phyloP scores from a whole-genome alignment of 495 filamentous ascomycete genomes.

The Hamigera avellanea region DNA sequence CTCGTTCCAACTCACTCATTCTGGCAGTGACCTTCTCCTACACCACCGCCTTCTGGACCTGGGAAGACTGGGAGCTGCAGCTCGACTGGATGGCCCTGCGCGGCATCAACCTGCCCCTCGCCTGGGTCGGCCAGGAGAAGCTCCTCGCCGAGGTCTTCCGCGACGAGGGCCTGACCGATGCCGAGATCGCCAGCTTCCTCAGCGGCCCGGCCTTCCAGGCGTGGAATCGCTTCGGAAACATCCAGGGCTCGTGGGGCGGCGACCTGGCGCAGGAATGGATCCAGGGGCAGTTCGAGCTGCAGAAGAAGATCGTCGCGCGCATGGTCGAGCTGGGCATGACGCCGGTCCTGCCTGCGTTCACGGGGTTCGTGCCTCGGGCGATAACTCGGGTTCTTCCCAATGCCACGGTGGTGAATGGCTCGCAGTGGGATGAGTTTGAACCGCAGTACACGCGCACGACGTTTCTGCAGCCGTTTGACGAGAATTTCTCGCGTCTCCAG shows the following conservation, averaged over 20 bases:
- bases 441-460: conserved; percentile 33
- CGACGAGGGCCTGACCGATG: conserved; percentile 33
- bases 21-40: conserved; percentile 41
- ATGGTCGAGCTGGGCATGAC: conserved; percentile 46
- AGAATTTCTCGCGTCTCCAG: conserved; percentile 33
- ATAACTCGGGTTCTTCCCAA: conserved; percentile 29
- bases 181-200: conserved; percentile 32
- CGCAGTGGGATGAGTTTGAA: conserved; percentile 33
- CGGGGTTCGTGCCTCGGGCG: conserved; percentile 34
- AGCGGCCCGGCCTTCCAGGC: conserved; percentile 42
- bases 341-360: conserved; percentile 36
- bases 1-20: no score
- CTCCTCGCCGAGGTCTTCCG: conserved; percentile 37
- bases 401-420: conserved; percentile 34
- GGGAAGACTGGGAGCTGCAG: conserved; percentile 43
- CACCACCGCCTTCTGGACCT: conserved; percentile 41
- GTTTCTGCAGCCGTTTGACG: conserved; percentile 39
- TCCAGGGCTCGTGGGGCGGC: conserved; percentile 39
- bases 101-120: conserved; percentile 40
- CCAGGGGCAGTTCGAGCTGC: conserved; percentile 31
- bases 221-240: conserved; percentile 48
- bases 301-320: conserved; percentile 35
- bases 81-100: conserved; percentile 44
- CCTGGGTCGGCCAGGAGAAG: conserved; percentile 42
- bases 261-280: conserved; percentile 34